A percentile compares a stretch with the other conserved stretches of the same genome.
Conservation (phyloP, 495 filamentous ascomycete genomes). For the Stereocaulon alpinum region DNA sequence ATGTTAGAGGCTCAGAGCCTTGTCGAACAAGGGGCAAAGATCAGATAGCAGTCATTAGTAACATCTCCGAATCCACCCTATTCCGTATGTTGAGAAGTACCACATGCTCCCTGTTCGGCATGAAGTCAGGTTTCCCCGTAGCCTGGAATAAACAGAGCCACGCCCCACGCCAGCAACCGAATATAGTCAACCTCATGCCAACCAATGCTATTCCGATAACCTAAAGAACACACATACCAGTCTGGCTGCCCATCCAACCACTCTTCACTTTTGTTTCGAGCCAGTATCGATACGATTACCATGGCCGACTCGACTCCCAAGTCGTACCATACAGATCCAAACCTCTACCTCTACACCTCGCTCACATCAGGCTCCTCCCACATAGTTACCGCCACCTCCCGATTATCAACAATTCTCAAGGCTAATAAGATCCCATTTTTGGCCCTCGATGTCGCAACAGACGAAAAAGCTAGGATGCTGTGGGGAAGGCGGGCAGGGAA, state of each 20-base stretch:
- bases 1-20: background rate
- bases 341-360: constrained; percentile 88
- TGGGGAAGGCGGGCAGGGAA: constrained; percentile 74
- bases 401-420: constrained; percentile 91
- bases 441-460: constrained; percentile 82
- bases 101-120: no score
- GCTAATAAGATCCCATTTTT: constrained; percentile 90
- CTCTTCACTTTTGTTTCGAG: background rate
- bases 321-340: constrained; percentile 62
- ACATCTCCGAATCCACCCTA: no score
- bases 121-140: no score
- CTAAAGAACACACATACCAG: no score
- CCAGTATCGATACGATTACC: constrained; percentile 10
- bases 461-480: constrained; percentile 81
- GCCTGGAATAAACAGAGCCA: no score
- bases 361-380: constrained; percentile 94
- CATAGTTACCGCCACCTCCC: constrained; percentile 91
- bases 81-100: no score
- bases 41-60: no score
- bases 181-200: background rate
- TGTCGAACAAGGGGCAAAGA: background rate
- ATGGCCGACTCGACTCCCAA: constrained; percentile 41
- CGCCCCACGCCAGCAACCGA: no score
- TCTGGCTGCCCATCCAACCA: background rate
- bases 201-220: background rate